Evolutionary conservation across 1,284 basidiomycete species (phyloP).

Genomic region (Cryptococcus sp.): DNA sequence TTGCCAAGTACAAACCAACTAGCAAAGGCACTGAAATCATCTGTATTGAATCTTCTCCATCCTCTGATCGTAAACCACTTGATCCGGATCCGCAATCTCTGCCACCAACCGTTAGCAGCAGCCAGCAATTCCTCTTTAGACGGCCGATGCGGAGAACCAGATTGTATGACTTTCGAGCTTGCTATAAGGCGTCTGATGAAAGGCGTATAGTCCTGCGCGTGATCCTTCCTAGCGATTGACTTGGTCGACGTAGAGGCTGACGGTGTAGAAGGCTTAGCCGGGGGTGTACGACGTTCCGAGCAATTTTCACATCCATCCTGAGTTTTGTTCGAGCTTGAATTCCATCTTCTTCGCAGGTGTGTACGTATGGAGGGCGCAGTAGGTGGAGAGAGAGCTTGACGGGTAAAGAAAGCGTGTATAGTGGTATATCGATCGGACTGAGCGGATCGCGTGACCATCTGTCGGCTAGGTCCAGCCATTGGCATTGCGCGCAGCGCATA

Average conservation of each 20-base stretch:
- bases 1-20: constrained; percentile 94
- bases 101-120: constrained; percentile 83
- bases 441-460: constrained; percentile 13
- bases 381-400: constrained; percentile 29
- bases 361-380: neutral
- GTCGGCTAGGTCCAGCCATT: neutral
- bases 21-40: constrained; percentile 94
- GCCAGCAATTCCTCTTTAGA: constrained; percentile 82
- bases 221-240: constrained; percentile 15
- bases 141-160: constrained; percentile 63
- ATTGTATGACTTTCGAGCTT: constrained; percentile 20
- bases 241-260: constrained; percentile 6
- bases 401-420: constrained; percentile 55
- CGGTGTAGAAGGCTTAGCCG: constrained; percentile 2
- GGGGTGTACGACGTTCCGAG: constrained; percentile 6
- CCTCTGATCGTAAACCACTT: constrained; percentile 97
- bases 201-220: constrained; percentile 62
- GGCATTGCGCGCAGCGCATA: neutral
- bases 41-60: constrained; percentile 91
- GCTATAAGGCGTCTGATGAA: constrained; percentile 65
- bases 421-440: constrained; percentile 54
- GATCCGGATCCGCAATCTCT: constrained; percentile 84
- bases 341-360: constrained; percentile 9
- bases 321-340: constrained; percentile 40
- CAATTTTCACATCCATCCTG: constrained; percentile 35